Conservation (phyloP, 192 early-diverging fungal species). For the Linnemannia schmuckeri region DNA sequence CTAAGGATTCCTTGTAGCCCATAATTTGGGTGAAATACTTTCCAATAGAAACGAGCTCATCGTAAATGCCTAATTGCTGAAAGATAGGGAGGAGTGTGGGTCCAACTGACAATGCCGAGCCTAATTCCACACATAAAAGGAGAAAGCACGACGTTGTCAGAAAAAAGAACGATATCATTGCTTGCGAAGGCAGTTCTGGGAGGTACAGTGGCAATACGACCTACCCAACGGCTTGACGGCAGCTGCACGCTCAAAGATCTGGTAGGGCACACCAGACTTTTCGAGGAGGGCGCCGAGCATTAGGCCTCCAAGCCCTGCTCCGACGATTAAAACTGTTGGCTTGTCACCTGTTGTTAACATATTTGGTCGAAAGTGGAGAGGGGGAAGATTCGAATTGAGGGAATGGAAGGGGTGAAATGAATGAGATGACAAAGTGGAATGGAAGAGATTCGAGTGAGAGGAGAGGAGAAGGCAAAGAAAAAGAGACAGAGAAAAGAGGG, state of each 20-base stretch:
- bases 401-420: no score
- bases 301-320: background rate
- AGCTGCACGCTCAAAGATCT: background rate
- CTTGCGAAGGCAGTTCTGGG: background rate
- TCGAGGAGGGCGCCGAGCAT: background rate
- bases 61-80: conserved; percentile 18
- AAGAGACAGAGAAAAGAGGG: no score
- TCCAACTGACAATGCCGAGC: background rate
- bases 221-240: background rate
- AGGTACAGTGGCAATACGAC: background rate
- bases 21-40: background rate
- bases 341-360: background rate
- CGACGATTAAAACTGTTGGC: background rate
- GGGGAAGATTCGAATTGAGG: no score
- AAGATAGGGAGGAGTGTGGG: background rate
- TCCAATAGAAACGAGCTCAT: conserved; percentile 1
- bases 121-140: background rate
- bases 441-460: no score
- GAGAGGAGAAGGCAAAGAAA: no score
- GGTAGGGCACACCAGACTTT: background rate
- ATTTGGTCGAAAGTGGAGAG: background rate
- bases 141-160: background rate
- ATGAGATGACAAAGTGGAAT: no score
- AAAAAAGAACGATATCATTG: background rate
- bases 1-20: background rate